Percentiles rank a stretch among this genome's conserved stretches.
phyloP scores from a whole-genome alignment of 1,139 yeast species.

The Waltiozyma sp. region DNA sequence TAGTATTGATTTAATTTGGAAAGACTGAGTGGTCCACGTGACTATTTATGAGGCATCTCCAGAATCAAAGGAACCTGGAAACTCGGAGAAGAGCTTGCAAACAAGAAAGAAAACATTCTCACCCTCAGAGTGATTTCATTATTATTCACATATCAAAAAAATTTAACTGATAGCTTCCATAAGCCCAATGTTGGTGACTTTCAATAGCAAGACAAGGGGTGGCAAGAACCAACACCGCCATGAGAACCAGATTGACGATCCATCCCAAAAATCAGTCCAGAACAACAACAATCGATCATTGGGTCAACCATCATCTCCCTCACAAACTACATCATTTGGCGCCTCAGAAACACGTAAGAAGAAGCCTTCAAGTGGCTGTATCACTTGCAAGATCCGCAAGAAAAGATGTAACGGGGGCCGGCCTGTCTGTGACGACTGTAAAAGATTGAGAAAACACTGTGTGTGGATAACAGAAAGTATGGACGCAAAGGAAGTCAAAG shows the following conservation, averaged over 20 bases:
- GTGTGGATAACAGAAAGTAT: constrained; percentile 28
- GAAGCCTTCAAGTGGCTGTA: constrained; percentile 31
- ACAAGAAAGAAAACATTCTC: too few species aligned
- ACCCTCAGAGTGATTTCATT: too few species aligned
- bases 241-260: not conserved
- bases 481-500: constrained; percentile 15
- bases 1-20: too few species aligned
- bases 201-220: not conserved
- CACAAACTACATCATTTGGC: not conserved
- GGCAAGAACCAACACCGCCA: not conserved
- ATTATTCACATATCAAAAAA: too few species aligned
- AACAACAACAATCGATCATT: not conserved
- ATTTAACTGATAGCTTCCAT: too few species aligned
- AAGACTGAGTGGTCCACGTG: too few species aligned
- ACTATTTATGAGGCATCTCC: too few species aligned
- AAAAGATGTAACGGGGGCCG: constrained; percentile 49
- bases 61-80: too few species aligned
- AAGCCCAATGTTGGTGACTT: not conserved
- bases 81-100: too few species aligned
- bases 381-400: constrained; percentile 52
- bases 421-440: constrained; percentile 45
- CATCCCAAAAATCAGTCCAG: not conserved
- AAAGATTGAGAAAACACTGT: constrained; percentile 36
- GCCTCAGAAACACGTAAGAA: not conserved
- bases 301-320: not conserved